Base-by-base conservation (phyloP, 192 early-diverging fungal species). In the Chytriomyces sp. region DNA sequence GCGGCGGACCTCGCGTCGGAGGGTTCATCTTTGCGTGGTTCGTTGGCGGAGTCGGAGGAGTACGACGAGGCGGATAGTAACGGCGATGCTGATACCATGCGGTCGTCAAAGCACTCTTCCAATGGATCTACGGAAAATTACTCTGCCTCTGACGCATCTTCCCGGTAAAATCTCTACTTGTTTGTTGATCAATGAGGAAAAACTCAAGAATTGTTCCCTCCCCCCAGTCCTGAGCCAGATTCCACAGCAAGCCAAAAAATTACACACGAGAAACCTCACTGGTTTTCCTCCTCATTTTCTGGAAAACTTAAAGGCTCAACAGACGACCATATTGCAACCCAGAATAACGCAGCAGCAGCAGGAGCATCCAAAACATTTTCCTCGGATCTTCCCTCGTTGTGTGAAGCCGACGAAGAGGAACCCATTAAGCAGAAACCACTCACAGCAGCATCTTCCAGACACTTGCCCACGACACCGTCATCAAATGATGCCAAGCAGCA, bases 341-440 rank as follows among this genome's bases (percentile, higher is more conserved):
- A 13, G 4, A 1, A 1, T 5, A 28, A 43, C 35, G 63, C 18
- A 64, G 63, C 20, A 23, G 11, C 35, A 64, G 20, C 18, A 3
- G n/a, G 45, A 50, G 44, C 50, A 9, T 50, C 16, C 50, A 71
- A 57, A 20, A 57, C 53, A n/a, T 71, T 47, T n/a, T 26, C 20
- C 23, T n/a, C 69, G 5, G 47, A 50, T 35, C 20, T 71, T n/a
- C 69, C 69, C 13, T 50, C 57, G 5, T 50, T 71, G 18, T 47
- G 57, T 18, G 69, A 71, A 71, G 50, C n/a, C 5, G 69, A 71
- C 16, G 69, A 71, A 50, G 50, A 71, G 2, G 69, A 71, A 71
- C 16, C 49, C 10, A 57, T 57, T 5, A n/a, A n/a, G 3, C 53
- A 57, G 20, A 20, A 20, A 57, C 53, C 16, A 13, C 20, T 2